These are phyloP conservation scores for Cladosporium sp. DNA, from an alignment of 2,329 filamentous ascomycete genomes.

Conservation along the genomic window DNA sequence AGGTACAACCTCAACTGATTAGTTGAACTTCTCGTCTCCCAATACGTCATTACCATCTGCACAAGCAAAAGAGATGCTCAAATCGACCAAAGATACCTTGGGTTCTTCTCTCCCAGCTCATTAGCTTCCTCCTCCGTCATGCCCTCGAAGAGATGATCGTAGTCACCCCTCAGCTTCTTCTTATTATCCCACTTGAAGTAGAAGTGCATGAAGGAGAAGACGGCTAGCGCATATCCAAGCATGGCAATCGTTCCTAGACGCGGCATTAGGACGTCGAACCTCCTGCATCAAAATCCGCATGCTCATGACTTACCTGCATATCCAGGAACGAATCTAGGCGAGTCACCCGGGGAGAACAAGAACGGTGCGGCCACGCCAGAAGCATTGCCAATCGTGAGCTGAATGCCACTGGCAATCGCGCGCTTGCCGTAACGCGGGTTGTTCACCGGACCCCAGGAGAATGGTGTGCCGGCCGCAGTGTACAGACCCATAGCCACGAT, in stretches of 20 bases:
- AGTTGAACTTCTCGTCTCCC: no score
- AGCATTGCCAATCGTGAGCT: constrained; percentile 70
- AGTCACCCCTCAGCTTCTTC: constrained; percentile 42
- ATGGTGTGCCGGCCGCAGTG: constrained; percentile 11
- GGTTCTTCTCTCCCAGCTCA: constrained; percentile 50
- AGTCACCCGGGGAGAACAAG: constrained; percentile 59
- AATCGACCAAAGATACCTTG: constrained; percentile 42
- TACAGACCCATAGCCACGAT: constrained; percentile 17
- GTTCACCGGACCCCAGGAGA: constrained; percentile 56
- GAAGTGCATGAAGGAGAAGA: constrained; percentile 29
- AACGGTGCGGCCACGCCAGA: constrained; percentile 73
- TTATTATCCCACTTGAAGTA: constrained; percentile 42
- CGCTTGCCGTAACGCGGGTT: constrained; percentile 75
- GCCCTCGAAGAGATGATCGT: constrained; percentile 44
- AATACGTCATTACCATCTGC: no score
- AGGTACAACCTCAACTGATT: no score
- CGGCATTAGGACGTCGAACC: constrained; percentile 59
- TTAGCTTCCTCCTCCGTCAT: constrained; percentile 47
- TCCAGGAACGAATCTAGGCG: constrained; percentile 63
- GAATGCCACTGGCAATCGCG: constrained; percentile 70
- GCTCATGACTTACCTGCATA: constrained; percentile 63
- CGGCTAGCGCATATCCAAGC: constrained; percentile 62
- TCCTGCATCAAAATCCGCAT: neutral
- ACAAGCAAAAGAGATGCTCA: no score
- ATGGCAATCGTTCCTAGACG: constrained; percentile 37